Conservation (phyloP, 768 basidiomycete genomes). For the Panellus pusillus region DNA sequence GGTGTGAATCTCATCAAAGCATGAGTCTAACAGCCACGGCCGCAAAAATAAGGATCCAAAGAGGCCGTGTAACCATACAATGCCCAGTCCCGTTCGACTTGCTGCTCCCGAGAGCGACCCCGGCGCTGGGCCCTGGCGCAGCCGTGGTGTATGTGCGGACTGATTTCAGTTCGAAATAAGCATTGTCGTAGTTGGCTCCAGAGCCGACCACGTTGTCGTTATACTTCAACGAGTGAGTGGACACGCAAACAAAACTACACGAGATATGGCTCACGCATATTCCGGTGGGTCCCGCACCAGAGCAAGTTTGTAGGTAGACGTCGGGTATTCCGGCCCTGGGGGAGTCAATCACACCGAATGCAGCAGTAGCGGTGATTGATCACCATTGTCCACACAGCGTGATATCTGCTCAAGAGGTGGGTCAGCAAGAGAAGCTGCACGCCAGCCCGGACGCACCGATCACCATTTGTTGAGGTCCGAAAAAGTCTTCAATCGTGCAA, state of each 20-base stretch:
- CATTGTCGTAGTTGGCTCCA: slow-evolving; percentile 52
- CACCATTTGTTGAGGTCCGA: slow-evolving; percentile 45
- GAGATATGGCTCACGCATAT: slow-evolving; percentile 34
- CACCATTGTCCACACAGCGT: slow-evolving; percentile 53
- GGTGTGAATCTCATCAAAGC: too few species aligned
- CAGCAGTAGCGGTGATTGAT: slow-evolving; percentile 5
- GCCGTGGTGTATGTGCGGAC: slow-evolving; percentile 29
- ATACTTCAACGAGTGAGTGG: slow-evolving; percentile 36
- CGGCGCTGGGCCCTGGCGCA: slow-evolving; percentile 11
- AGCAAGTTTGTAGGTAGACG: slow-evolving; percentile 35
- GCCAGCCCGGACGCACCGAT: slow-evolving; percentile 10
- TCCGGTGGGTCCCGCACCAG: slow-evolving; percentile 29
- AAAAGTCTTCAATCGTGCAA: slow-evolving; percentile 46
- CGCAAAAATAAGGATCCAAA: too few species aligned
- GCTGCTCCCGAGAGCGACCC: slow-evolving; percentile 18
- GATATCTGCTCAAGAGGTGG: slow-evolving; percentile 38
- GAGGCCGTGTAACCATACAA: too few species aligned
- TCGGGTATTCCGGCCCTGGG: slow-evolving; percentile 45
- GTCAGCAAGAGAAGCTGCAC: background rate
- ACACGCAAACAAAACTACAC: slow-evolving; percentile 5
- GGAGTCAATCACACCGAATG: background rate
- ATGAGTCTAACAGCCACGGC: too few species aligned
- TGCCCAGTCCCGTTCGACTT: background rate
- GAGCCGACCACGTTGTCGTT: slow-evolving; percentile 57
- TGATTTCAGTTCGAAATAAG: slow-evolving; percentile 62